Evolutionary conservation across 371 early-diverging fungal genomes (phyloP), one percentile per base, ranked within the genome.

Genomic region (Apophysomyces elegans): DNA sequence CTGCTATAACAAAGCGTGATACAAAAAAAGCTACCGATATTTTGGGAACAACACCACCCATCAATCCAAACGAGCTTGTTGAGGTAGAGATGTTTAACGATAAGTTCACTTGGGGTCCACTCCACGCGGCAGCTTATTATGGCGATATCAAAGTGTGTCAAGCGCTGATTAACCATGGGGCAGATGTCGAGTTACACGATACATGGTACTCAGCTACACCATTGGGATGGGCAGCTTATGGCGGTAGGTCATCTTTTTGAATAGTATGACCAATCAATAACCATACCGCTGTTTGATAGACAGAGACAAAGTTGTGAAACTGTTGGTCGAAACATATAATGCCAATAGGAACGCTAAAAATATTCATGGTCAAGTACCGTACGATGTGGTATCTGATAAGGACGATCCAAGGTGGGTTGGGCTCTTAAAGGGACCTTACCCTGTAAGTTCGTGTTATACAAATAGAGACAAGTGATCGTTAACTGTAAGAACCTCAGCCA

Each of bases 221-320:
- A 5, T 78, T 97, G 11, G 91, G 91, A 0, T 97, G 98, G 98
- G 96, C 98, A 3, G 95, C 95, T 0, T 96, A 88, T 73, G 93
- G 89, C 43, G 92, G 88, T 70, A 57, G 58, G 35, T 61, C 32
- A 26, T 26, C 32, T 26, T 26, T 26, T 26, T 26, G 32, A 26
- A 26, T 26, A 26, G 32, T 2, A 26, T 26, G 32, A 26, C 32
- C 6, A 21, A 35, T 37, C 46, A 21, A 2, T 39, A 21, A 36
- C 3, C 44, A 26, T 37, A 0, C 47, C 2, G 2, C 44, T 16
- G 9, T 61, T 36, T 21, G 56, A n/a, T 38, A 75, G 76, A 80
- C 47, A 71, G 69, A 14, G 76, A 79, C 54, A 75, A 86, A 43
- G 71, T 80, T 4, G 86, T 78, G 8, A 78, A 73, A 56, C n/a